Percentiles rank a stretch among this genome's conserved stretches.
Evolutionary conservation across 805 yeast species (phyloP).

Genomic region (Soucietia sequanensis): DNA sequence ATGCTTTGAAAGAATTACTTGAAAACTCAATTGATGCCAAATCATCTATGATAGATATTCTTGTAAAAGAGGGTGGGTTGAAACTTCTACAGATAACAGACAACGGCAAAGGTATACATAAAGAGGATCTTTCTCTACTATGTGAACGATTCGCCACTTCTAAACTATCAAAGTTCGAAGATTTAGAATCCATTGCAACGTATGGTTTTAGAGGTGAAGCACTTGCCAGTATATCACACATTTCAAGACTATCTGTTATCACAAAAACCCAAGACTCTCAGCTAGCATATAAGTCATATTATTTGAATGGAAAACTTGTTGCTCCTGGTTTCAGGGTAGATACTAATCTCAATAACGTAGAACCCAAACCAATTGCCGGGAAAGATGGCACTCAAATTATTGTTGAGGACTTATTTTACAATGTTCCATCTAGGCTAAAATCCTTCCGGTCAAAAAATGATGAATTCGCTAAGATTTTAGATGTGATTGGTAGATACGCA

Average conservation of each 20-base stretch:
- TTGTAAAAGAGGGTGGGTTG: constrained; percentile 90
- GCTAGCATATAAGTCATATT: constrained; percentile 73
- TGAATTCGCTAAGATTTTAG: constrained; percentile 74
- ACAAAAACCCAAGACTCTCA: constrained; percentile 62
- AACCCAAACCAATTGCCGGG: constrained; percentile 80
- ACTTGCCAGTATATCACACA: constrained; percentile 88
- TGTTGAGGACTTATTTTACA: constrained; percentile 88
- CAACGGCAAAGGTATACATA: constrained; percentile 79
- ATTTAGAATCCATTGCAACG: constrained; percentile 65
- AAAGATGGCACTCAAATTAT: constrained; percentile 78
- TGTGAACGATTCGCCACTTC: constrained; percentile 94
- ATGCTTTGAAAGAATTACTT: constrained; percentile 88
- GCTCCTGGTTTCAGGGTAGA: constrained; percentile 38
- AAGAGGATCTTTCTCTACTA: constrained; percentile 71
- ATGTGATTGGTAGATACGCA: constrained; percentile 81
- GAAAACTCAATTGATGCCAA: constrained; percentile 92
- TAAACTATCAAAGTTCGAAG: constrained; percentile 72
- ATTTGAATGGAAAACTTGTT: constrained; percentile 61
- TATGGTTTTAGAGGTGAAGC: constrained; percentile 98
- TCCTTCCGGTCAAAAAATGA: constrained; percentile 67
- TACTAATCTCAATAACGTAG: constrained; percentile 30
- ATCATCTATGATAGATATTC: constrained; percentile 68
- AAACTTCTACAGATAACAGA: constrained; percentile 85
- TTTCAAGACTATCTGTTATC: constrained; percentile 75
- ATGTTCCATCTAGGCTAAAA: constrained; percentile 73